A percentile compares a stretch with the other conserved stretches of the same genome.
phyloP scores from a whole-genome alignment of 495 filamentous ascomycete species.

The Usnea hakonensis region DNA sequence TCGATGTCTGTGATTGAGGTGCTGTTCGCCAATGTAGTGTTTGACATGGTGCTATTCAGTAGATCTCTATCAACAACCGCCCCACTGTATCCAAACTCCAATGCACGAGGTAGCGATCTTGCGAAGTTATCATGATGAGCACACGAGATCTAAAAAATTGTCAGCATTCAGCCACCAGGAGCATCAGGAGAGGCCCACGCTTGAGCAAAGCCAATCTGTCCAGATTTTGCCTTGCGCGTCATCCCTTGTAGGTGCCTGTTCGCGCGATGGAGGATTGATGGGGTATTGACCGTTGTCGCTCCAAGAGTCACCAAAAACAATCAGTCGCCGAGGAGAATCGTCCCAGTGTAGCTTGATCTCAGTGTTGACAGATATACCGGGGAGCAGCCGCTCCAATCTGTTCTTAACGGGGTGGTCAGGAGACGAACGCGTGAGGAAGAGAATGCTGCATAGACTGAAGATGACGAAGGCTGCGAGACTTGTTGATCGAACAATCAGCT shows the following conservation, averaged over 20 bases:
- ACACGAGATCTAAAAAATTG: constrained; percentile 33
- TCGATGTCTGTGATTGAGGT: constrained; percentile 26
- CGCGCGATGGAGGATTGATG: constrained; percentile 17
- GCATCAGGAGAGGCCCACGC: constrained; percentile 26
- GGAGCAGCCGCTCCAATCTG: constrained; percentile 2
- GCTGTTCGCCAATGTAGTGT: constrained; percentile 20
- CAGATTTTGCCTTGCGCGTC: constrained; percentile 34
- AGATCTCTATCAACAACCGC: constrained; percentile 34
- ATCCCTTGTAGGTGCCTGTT: constrained; percentile 15
- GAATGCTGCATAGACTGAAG: constrained; percentile 9
- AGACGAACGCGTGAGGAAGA: constrained; percentile 7
- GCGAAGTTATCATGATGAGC: constrained; percentile 40
- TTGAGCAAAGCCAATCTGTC: constrained; percentile 41
- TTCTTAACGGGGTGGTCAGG: constrained; percentile 1
- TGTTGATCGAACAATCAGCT: constrained; percentile 6
- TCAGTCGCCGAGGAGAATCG: constrained; percentile 27
- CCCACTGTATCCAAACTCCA: constrained; percentile 30
- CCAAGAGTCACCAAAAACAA: constrained; percentile 46
- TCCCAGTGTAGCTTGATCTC: constrained; percentile 9
- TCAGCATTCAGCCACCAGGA: neutral
- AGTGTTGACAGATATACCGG: neutral
- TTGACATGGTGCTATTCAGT: constrained; percentile 25
- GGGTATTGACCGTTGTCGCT: constrained; percentile 37
- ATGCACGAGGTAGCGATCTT: constrained; percentile 30
- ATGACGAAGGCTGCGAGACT: constrained; percentile 4